These are phyloP conservation scores for Trichoderma semiorbis DNA, from an alignment of 2,329 filamentous ascomycete genomes.

Conservation along the genomic window DNA sequence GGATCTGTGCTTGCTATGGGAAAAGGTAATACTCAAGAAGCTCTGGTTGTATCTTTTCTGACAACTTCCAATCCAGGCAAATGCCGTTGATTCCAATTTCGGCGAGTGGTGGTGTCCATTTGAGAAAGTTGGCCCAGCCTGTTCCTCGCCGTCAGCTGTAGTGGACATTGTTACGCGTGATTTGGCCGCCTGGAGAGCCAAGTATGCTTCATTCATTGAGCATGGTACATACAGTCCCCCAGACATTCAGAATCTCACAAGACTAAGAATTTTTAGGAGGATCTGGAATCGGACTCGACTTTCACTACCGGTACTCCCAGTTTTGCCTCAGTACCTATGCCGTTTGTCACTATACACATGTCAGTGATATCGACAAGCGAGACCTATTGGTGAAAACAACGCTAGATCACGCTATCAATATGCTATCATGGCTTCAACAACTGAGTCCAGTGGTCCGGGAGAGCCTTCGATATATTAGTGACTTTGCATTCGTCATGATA, in stretches of 20 bases:
- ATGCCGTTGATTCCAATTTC: neutral
- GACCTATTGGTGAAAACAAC: neutral
- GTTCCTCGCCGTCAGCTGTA: neutral
- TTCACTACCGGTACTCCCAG: neutral
- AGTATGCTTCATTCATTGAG: neutral
- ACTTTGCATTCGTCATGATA: neutral
- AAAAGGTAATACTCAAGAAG: neutral
- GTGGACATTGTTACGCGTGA: neutral
- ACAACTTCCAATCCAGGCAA: neutral
- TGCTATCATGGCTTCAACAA: neutral
- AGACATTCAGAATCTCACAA: rapidly evolving
- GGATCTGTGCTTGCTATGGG: neutral
- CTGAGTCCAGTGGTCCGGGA: neutral
- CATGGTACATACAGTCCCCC: neutral
- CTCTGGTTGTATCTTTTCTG: neutral
- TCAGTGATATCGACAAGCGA: neutral
- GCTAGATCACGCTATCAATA: neutral
- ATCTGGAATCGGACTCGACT: neutral
- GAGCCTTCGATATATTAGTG: neutral
- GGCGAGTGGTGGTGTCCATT: neutral
- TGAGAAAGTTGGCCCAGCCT: neutral
- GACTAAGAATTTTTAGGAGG: neutral
- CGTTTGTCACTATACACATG: neutral
- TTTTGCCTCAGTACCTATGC: neutral
- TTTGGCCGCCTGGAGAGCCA: neutral